Evolutionary conservation across 768 basidiomycete species (phyloP), one percentile per base, ranked within the genome.

Genomic region (Thelephora ganbajun): DNA sequence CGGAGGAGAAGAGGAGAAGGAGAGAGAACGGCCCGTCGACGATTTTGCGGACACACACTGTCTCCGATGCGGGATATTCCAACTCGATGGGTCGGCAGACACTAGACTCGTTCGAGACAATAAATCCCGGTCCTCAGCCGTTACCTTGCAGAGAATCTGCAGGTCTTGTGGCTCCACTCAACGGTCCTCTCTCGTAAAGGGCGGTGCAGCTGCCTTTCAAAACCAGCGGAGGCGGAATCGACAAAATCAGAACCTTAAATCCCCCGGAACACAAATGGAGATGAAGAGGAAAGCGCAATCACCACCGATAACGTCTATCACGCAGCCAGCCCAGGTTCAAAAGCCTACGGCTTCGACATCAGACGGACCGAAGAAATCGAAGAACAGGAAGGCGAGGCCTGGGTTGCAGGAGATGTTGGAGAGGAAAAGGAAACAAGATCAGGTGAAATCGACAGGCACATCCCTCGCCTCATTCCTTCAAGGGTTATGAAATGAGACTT

Each of bases 321-420:
- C 37, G n/a, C 20, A n/a, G n/a, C n/a, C 14, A 14, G 4, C 6
- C 14, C 39, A 14, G 7, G 33, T 34, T 14, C 43, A 48, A 47
- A 30, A 22, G 5, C 36, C 49, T 19, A 23, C 43, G 11, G 3
- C 44, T n/a, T 42, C 45, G 12, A 46, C 46, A 3, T 35, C 37
- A 39, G 30, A 44, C 23, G 36, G 49, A 35, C 13, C 49, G 13
- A 55, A 33, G 35, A 56, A 51, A 26, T 49, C 57, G 5, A 72
- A 66, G 46, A 47, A 64, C 6, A 68, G 69, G 11, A 82, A 80
- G 61, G 77, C 76, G 59, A 74, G 71, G 54, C 61, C 70, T 0
- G 70, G 70, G 9, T 57, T 88, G 36, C 80, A 77, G 58, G 71
- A 76, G 37, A 71, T 88, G 67, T 66, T 87, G 33, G 70, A 71